phyloP scores from a whole-genome alignment of 495 filamentous ascomycete genomes.

The Cercophora scortea region DNA sequence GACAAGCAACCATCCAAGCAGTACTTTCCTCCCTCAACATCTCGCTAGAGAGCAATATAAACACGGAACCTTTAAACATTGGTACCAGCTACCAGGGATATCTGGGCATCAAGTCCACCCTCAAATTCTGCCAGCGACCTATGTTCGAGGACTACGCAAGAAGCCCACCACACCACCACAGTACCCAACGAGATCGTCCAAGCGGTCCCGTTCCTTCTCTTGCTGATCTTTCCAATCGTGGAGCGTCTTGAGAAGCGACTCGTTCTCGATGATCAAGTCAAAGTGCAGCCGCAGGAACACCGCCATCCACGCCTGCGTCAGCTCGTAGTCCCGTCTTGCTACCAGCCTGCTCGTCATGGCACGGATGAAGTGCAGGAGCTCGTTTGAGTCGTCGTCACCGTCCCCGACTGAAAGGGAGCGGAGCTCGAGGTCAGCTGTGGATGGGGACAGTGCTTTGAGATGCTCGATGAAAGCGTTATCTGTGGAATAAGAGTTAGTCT shows the following conservation, averaged over 20 bases:
- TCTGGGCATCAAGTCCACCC: too few species aligned
- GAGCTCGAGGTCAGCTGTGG: conserved; percentile 80
- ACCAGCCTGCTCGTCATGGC: conserved; percentile 64
- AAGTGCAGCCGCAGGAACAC: conserved; percentile 77
- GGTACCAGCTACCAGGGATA: too few species aligned
- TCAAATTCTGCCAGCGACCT: not conserved
- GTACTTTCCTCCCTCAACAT: too few species aligned
- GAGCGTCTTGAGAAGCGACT: conserved; percentile 41
- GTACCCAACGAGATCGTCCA: conserved; percentile 74
- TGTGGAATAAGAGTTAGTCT: conserved; percentile 7
- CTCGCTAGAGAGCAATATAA: too few species aligned
- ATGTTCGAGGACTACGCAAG: conserved; percentile 57
- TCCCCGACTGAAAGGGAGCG: conserved; percentile 58
- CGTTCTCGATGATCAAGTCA: conserved; percentile 36
- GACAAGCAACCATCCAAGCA: too few species aligned
- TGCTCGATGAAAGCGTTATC: conserved; percentile 61
- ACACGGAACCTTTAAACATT: too few species aligned
- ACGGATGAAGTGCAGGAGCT: conserved; percentile 56
- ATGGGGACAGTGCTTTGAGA: conserved; percentile 69
- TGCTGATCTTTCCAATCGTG: conserved; percentile 59
- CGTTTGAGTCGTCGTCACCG: conserved; percentile 32
- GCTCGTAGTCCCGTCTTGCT: conserved; percentile 72
- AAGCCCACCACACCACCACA: conserved; percentile 86
- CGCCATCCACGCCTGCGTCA: conserved; percentile 93
- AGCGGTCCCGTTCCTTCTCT: conserved; percentile 56